These are phyloP conservation scores for Sanghuangporus baumii DNA, from an alignment of 1,284 basidiomycete genomes.

Conservation along the genomic window DNA sequence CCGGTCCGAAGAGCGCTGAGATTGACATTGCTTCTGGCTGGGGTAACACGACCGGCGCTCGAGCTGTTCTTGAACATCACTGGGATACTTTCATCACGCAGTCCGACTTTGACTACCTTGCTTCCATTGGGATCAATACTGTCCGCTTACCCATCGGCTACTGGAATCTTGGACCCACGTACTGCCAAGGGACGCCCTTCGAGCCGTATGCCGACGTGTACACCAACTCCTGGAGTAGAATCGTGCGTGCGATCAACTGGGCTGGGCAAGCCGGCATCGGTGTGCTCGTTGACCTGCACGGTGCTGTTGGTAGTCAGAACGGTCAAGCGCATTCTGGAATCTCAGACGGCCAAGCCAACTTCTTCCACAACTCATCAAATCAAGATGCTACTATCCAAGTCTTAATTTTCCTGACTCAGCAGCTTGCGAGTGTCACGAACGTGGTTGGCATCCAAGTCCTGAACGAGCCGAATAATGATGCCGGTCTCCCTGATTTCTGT, in stretches of 20 bases:
- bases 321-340: conserved; percentile 72
- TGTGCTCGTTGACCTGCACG: conserved; percentile 74
- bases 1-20: conserved; percentile 47
- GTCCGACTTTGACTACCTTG: conserved; percentile 57
- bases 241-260: conserved; percentile 62
- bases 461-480: conserved; percentile 63
- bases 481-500: conserved; percentile 51
- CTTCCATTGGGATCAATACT: conserved; percentile 65
- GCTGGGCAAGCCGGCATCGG: conserved; percentile 61
- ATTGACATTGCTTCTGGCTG: conserved; percentile 52
- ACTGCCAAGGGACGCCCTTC: conserved; percentile 51
- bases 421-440: conserved; percentile 61
- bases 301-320: conserved; percentile 66
- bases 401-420: conserved; percentile 49
- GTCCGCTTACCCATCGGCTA: conserved; percentile 68
- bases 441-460: conserved; percentile 73
- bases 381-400: conserved; percentile 55
- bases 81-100: conserved; percentile 77
- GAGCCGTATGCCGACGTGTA: conserved; percentile 56
- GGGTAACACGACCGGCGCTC: conserved; percentile 41
- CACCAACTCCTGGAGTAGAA: conserved; percentile 52
- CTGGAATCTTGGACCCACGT: conserved; percentile 52
- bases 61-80: conserved; percentile 59
- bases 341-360: conserved; percentile 51
- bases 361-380: conserved; percentile 50